phyloP scores from a whole-genome alignment of 306 rosid species.

The Quercus wislizeni region DNA sequence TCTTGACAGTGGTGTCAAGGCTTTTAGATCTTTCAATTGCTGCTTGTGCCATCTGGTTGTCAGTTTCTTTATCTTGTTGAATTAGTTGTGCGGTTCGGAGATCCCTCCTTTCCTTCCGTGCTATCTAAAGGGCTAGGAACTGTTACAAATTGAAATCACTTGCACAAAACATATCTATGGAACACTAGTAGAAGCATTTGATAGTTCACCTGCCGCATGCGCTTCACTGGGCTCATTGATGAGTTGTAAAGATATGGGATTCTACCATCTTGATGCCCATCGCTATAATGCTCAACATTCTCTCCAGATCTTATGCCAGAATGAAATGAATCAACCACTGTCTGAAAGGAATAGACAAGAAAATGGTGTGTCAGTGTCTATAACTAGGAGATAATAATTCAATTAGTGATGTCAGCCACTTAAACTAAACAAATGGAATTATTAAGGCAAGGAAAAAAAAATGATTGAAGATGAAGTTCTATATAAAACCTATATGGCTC shows the following conservation, averaged over 20 bases:
- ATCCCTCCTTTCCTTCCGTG: constrained; percentile 79
- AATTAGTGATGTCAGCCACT: constrained; percentile 5
- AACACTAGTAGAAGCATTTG: constrained; percentile 23
- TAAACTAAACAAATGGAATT: constrained; percentile 14
- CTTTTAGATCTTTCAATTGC: constrained; percentile 68
- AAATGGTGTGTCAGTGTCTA: constrained; percentile 20
- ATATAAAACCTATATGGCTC: not conserved
- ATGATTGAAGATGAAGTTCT: not conserved
- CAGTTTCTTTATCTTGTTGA: constrained; percentile 63
- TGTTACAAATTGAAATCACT: constrained; percentile 20
- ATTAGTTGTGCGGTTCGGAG: constrained; percentile 61
- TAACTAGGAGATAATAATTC: constrained; percentile 6
- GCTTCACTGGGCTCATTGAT: constrained; percentile 75
- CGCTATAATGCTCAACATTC: constrained; percentile 29
- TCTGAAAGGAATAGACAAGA: constrained; percentile 39
- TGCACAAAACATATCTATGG: not conserved
- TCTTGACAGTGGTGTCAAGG: constrained; percentile 57
- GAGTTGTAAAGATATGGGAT: constrained; percentile 34
- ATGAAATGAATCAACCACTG: constrained; percentile 37
- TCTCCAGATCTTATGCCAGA: constrained; percentile 39
- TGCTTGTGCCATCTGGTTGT: constrained; percentile 52
- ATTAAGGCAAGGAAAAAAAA: not conserved
- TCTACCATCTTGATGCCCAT: constrained; percentile 50
- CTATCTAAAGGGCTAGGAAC: constrained; percentile 45
- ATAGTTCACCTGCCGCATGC: constrained; percentile 68